Percentiles rank a stretch among this genome's conserved stretches.
Evolutionary conservation across 164 flowering plant genomes (phyloP).

Genomic region (Annona squamosa): DNA sequence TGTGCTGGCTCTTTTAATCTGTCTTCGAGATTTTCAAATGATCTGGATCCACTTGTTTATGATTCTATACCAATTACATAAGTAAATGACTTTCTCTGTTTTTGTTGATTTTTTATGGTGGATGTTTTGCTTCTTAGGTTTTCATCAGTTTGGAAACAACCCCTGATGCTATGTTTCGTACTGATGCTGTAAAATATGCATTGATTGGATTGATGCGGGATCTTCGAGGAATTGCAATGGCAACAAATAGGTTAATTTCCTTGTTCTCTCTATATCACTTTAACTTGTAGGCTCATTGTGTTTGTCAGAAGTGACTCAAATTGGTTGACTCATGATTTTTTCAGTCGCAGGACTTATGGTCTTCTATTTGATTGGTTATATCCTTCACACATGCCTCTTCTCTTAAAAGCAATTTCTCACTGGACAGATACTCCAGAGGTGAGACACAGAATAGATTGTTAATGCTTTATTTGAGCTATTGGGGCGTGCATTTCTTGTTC

Average conservation of each 20-base stretch:
- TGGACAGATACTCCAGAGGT: constrained; percentile 99
- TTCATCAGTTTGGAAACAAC: constrained; percentile 76
- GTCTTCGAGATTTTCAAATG: not conserved
- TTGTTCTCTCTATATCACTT: constrained; percentile 5
- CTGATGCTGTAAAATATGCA: constrained; percentile 82
- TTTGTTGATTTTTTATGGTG: not conserved
- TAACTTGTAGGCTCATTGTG: not conserved
- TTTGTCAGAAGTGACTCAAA: not conserved
- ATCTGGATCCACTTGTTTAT: not conserved
- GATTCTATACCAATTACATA: not conserved
- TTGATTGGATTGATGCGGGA: constrained; percentile 92
- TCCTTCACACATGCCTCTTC: constrained; percentile 90
- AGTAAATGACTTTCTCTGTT: not conserved
- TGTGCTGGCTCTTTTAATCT: not conserved
- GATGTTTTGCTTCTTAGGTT: constrained; percentile 37
- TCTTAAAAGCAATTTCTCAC: constrained; percentile 75
- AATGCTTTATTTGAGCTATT: not conserved
- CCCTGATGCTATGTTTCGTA: constrained; percentile 80
- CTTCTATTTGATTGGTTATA: constrained; percentile 96
- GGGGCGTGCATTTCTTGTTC: not conserved
- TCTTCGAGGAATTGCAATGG: constrained; percentile 95
- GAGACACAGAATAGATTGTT: constrained; percentile 3
- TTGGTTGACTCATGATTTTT: constrained; percentile 7
- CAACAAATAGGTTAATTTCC: constrained; percentile 69
- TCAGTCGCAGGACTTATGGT: constrained; percentile 90